Percentiles rank a stretch among this genome's conserved stretches.
phyloP scores from a whole-genome alignment of 768 basidiomycete species.

The Chalciporus sphaerocephalus region DNA sequence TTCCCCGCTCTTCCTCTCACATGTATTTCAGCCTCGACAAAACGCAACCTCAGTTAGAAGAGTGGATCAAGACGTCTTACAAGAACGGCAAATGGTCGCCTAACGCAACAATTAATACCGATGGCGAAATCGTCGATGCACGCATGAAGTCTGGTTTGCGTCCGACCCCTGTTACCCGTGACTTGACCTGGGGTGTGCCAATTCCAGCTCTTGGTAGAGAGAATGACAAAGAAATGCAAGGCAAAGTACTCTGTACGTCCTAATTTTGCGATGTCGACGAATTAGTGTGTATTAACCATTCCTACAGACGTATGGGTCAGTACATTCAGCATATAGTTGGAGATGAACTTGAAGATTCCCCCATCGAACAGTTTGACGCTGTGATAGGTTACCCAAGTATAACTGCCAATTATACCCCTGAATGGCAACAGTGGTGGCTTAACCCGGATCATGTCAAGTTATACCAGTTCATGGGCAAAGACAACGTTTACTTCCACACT shows the following conservation, averaged over 20 bases:
- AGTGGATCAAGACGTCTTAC: slow-evolving; percentile 81
- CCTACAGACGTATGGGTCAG: slow-evolving; percentile 86
- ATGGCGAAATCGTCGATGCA: slow-evolving; percentile 86
- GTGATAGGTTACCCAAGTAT: slow-evolving; percentile 97
- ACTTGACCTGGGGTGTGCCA: slow-evolving; percentile 94
- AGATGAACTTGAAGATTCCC: background rate
- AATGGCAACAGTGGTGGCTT: slow-evolving; percentile 98
- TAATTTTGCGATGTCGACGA: background rate
- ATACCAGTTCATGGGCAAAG: slow-evolving; percentile 99
- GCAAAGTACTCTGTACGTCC: slow-evolving; percentile 92
- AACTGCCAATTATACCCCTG: slow-evolving; percentile 88
- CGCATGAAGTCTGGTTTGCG: slow-evolving; percentile 80
- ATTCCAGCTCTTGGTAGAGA: slow-evolving; percentile 72
- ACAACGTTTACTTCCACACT: slow-evolving; percentile 98
- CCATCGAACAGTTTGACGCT: slow-evolving; percentile 77
- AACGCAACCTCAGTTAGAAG: slow-evolving; percentile 77
- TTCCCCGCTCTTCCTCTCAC: slow-evolving; percentile 75
- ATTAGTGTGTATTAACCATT: slow-evolving; percentile 5
- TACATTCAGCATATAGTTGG: slow-evolving; percentile 13
- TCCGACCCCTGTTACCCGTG: slow-evolving; percentile 89
- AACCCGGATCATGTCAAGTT: slow-evolving; percentile 83
- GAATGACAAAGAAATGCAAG: slow-evolving; percentile 79
- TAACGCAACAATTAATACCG: slow-evolving; percentile 84
- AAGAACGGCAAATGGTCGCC: slow-evolving; percentile 87
- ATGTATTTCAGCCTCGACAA: slow-evolving; percentile 87